Evolutionary conservation across 2,329 filamentous ascomycete species (phyloP).

Genomic region (Nemania sp.): DNA sequence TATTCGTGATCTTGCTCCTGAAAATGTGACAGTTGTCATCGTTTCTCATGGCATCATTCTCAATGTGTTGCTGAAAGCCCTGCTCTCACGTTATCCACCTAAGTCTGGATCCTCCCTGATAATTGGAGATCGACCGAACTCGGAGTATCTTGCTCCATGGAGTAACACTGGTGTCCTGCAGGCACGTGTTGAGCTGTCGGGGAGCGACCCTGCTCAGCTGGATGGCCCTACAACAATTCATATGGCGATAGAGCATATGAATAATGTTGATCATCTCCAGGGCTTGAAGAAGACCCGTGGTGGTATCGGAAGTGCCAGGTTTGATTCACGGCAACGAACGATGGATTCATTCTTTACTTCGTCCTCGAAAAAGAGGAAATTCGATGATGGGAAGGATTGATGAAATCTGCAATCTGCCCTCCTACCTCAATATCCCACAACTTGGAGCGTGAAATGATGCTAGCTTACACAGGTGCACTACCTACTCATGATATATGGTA

Average conservation of each 20-base stretch:
- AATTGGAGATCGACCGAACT: constrained; percentile 4
- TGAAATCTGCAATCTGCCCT: constrained; percentile 23
- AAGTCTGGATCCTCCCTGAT: constrained; percentile 20
- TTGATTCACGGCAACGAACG: constrained; percentile 80
- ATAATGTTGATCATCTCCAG: constrained; percentile 77
- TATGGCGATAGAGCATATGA: constrained; percentile 69
- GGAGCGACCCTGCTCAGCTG: not conserved
- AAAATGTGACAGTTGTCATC: constrained; percentile 66
- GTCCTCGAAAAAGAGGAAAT: constrained; percentile 62
- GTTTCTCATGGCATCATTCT: constrained; percentile 89
- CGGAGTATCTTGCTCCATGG: constrained; percentile 56
- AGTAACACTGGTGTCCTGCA: constrained; percentile 61
- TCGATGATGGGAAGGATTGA: constrained; percentile 46
- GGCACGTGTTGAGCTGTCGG: constrained; percentile 36
- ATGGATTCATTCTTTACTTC: constrained; percentile 79
- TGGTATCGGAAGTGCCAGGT: constrained; percentile 81
- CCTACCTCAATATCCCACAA: not conserved
- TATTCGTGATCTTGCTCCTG: constrained; percentile 51
- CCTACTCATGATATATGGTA: constrained; percentile 54
- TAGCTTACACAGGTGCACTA: not conserved
- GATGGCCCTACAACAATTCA: constrained; percentile 47
- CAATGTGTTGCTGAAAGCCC: constrained; percentile 72
- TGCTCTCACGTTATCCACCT: constrained; percentile 66
- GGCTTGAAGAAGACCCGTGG: constrained; percentile 83
- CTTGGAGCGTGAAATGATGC: not conserved